phyloP scores from a whole-genome alignment of 805 yeast species.

The Metschnikowia koreensis region DNA sequence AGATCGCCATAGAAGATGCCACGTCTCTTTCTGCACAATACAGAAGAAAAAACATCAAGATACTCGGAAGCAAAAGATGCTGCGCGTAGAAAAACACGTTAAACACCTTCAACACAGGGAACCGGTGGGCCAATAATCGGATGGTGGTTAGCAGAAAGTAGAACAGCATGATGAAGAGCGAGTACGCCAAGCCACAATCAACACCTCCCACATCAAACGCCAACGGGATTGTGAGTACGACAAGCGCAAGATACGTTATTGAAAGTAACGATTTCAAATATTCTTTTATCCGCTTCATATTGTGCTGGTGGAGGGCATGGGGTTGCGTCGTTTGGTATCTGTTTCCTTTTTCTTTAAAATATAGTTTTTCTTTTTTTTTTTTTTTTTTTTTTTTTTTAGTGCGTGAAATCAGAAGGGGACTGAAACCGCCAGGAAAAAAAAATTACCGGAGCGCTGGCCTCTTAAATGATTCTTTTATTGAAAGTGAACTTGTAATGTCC shows the following conservation, averaged over 20 bases:
- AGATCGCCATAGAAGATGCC: slow-evolving; percentile 28
- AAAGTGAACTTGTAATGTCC: too few species aligned
- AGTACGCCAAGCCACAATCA: slow-evolving; percentile 83
- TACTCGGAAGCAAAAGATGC: slow-evolving; percentile 77
- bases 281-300: slow-evolving; percentile 15
- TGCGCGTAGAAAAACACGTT: slow-evolving; percentile 70
- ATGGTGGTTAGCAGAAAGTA: slow-evolving; percentile 75
- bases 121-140: slow-evolving; percentile 50
- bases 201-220: slow-evolving; percentile 94
- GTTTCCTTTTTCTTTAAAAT: neutral
- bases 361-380: neutral
- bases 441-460: neutral
- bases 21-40: slow-evolving; percentile 16
- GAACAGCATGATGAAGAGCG: slow-evolving; percentile 55
- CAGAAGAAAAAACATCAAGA: slow-evolving; percentile 63
- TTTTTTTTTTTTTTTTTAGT: neutral
- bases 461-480: neutral
- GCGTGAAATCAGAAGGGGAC: neutral
- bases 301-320: slow-evolving; percentile 2
- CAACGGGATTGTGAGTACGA: slow-evolving; percentile 81
- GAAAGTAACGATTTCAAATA: slow-evolving; percentile 15
- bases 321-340: too few species aligned
- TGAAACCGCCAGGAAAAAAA: neutral
- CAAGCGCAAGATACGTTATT: slow-evolving; percentile 55
- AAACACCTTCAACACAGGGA: slow-evolving; percentile 44